Evolutionary conservation across 163 green algal species (phyloP).

Genomic region (Scenedesmus sp.): DNA sequence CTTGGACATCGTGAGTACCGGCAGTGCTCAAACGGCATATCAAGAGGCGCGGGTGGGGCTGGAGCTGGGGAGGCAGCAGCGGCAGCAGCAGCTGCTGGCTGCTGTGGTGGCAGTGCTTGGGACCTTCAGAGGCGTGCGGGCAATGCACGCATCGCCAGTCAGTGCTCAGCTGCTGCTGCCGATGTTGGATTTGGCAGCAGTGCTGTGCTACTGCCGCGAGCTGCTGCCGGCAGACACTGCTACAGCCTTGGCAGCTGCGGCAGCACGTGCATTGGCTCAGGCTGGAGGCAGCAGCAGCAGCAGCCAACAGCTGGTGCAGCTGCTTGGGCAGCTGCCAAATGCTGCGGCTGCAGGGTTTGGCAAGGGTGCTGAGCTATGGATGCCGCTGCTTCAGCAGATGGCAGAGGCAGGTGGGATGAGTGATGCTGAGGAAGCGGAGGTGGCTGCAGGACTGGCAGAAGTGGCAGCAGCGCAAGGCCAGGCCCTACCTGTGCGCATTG

Average conservation of each 20-base stretch:
- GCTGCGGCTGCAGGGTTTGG: constrained; percentile 25
- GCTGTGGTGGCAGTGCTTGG: constrained; percentile 32
- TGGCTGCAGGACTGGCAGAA: neutral
- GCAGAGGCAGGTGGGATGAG: neutral
- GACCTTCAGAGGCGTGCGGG: constrained; percentile 29
- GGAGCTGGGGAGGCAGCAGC: neutral
- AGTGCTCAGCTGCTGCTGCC: constrained; percentile 30
- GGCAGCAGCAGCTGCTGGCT: constrained; percentile 34
- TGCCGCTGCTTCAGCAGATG: constrained; percentile 38
- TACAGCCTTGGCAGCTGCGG: constrained; percentile 3
- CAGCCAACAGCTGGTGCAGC: constrained; percentile 10
- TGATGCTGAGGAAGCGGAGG: neutral
- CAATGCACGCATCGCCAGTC: neutral
- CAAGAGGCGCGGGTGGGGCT: neutral
- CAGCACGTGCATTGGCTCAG: neutral
- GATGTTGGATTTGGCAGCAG: constrained; percentile 39
- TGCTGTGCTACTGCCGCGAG: constrained; percentile 27
- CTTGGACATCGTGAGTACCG: neutral
- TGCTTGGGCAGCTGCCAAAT: constrained; percentile 32
- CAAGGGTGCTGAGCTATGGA: constrained; percentile 33
- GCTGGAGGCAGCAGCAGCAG: neutral
- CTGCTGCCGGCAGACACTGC: constrained; percentile 31
- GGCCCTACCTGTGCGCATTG: neutral
- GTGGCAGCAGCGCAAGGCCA: neutral
- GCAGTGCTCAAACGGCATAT: neutral